Evolutionary conservation across 2,329 filamentous ascomycete species (phyloP).

Genomic region (Penicillium polonicum): DNA sequence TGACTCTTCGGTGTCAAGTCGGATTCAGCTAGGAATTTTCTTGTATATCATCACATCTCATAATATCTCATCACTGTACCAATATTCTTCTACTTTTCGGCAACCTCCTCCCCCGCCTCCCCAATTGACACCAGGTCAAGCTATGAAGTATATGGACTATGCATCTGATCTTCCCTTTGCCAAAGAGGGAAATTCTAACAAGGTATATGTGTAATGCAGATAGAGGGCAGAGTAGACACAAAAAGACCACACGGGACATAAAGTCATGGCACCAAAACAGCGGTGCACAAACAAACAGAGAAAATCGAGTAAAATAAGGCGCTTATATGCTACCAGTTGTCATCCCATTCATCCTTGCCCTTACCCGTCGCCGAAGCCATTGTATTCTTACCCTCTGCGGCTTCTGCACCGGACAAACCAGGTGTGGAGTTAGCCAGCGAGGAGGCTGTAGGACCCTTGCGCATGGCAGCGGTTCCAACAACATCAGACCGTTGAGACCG

Average conservation of each 20-base stretch:
- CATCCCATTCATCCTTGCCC: conserved; percentile 60
- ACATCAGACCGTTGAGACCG: conserved; percentile 43
- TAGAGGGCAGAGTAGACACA: conserved; percentile 3
- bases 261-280: neutral
- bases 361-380: conserved; percentile 30
- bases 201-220: conserved; percentile 3
- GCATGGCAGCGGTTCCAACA: conserved; percentile 66
- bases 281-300: neutral
- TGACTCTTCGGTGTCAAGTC: neutral
- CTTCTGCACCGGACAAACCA: conserved; percentile 19
- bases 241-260: neutral
- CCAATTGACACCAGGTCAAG: neutral
- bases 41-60: conserved; percentile 4
- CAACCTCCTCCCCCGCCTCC: neutral
- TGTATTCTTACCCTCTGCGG: conserved; percentile 20
- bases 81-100: conserved; percentile 1
- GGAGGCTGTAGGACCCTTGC: conserved; percentile 41
- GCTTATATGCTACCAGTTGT: conserved; percentile 44
- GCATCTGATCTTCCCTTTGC: neutral
- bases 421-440: conserved; percentile 23
- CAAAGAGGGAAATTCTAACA: neutral
- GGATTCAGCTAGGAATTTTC: neutral
- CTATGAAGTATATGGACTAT: neutral
- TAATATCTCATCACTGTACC: neutral
- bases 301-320: neutral